Percentiles rank a stretch among this genome's conserved stretches.
Evolutionary conservation across 768 basidiomycete genomes (phyloP).

Genomic region (Lactifluus echinatus): DNA sequence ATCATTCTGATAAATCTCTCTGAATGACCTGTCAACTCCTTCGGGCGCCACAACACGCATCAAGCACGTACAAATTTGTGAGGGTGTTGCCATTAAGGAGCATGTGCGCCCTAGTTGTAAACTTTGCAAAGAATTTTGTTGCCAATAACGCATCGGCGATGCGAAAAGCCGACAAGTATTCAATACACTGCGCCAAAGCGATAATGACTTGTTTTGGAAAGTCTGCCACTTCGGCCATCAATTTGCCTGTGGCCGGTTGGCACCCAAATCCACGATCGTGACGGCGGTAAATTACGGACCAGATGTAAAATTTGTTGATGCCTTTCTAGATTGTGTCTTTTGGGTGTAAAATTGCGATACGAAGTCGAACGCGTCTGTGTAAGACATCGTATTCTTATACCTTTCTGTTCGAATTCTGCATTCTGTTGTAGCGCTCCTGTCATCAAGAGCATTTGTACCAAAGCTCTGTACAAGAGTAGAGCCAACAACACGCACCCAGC

Average conservation of each 20-base stretch:
- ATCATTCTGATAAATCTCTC: constrained; percentile 88
- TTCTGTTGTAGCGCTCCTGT: constrained; percentile 22
- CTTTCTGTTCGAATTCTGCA: constrained; percentile 54
- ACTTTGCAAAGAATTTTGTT: constrained; percentile 69
- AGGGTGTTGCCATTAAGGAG: constrained; percentile 82
- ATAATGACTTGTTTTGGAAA: constrained; percentile 65
- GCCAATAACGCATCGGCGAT: constrained; percentile 74
- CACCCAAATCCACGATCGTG: not conserved
- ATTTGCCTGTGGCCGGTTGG: constrained; percentile 36
- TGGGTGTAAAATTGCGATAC: constrained; percentile 60
- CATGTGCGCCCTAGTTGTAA: constrained; percentile 76
- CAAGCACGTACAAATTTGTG: constrained; percentile 50
- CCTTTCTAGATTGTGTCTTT: constrained; percentile 32
- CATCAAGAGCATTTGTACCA: constrained; percentile 1
- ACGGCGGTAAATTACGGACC: constrained; percentile 28
- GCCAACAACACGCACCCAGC: constrained; percentile 38
- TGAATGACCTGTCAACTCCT: constrained; percentile 21
- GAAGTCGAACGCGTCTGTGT: constrained; percentile 59
- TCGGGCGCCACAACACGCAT: not conserved
- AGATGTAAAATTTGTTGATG: constrained; percentile 38
- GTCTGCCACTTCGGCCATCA: constrained; percentile 52
- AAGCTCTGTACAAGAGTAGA: not conserved
- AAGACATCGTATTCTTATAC: constrained; percentile 45
- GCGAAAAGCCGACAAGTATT: constrained; percentile 63
- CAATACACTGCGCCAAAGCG: constrained; percentile 63